phyloP scores from a whole-genome alignment of 768 basidiomycete species.

The Suillus subluteus region DNA sequence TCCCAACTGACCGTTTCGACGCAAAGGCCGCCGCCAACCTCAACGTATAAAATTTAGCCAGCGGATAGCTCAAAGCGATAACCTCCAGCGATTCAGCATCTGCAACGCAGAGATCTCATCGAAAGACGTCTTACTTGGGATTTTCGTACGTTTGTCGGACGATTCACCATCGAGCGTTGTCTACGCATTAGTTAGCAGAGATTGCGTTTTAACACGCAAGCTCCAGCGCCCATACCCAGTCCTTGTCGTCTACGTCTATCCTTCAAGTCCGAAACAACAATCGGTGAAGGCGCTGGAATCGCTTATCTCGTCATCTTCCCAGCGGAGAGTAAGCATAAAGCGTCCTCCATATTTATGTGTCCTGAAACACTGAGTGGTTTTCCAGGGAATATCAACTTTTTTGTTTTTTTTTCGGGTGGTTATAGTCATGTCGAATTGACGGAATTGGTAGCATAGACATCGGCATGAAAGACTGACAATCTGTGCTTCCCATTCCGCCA shows the following conservation, averaged over 20 bases:
- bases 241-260: conserved; percentile 52
- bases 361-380: conserved; percentile 57
- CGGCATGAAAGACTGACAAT: too few species aligned
- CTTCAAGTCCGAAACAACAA: conserved; percentile 51
- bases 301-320: conserved; percentile 51
- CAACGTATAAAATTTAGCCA: conserved; percentile 22
- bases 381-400: conserved; percentile 27
- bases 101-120: conserved; percentile 40
- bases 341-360: conserved; percentile 55
- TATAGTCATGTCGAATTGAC: not conserved
- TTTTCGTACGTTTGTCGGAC: conserved; percentile 47
- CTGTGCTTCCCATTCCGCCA: not conserved
- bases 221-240: conserved; percentile 43
- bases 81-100: conserved; percentile 22
- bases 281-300: conserved; percentile 51
- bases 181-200: conserved; percentile 36
- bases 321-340: conserved; percentile 50
- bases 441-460: not conserved
- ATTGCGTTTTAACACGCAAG: conserved; percentile 18
- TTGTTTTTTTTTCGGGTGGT: not conserved
- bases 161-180: conserved; percentile 34
- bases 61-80: conserved; percentile 34
- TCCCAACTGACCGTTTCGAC: conserved; percentile 35
- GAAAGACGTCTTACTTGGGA: conserved; percentile 56
- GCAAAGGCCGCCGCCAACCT: conserved; percentile 24